Base-by-base conservation (phyloP, 2,329 filamentous ascomycete species). In the Neobulgaria alba region DNA sequence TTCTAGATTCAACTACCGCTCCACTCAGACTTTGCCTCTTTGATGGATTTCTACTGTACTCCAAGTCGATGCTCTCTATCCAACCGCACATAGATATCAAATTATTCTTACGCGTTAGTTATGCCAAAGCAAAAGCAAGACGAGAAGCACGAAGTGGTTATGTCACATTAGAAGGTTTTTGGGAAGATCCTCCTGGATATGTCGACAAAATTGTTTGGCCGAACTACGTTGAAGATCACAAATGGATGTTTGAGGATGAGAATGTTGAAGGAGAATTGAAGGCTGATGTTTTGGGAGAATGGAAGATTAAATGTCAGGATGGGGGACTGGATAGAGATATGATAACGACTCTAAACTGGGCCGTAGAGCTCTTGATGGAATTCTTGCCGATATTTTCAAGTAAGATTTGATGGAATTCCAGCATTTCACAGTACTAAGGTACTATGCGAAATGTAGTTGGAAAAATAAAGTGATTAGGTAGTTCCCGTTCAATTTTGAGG, bases 121-220 rank as follows among this genome's bases (percentile, higher is more conserved):
- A 81, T 44, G 66, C 65, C 10, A 73, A 65, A 30, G 81, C 81
- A 3, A 83, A 81, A 55, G 63, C 67, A 23, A 70, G 85, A 17
- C 67, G 85, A 20, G 77, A 83, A 57, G 77, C 77, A 0, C 67
- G 85, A 39, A 77, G 73, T 50, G 85, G 85, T 9, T 92, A 92
- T 60, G 83, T 87, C 20, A 90, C 85, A 3, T 63, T 83, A 4
- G 79, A 95, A 56, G 90, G 89, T 19, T 98, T 95, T 66, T 98
- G 92, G 92, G 73, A 80, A 42, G 92, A 98, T 61, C 92, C 92
- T 0, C 87, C 87, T 0, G 89, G 86, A 0, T 98, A 96, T 60
- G 88, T 96, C 29, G 89, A 96, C 60, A 76, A 84, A 59, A 75
- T 98, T 40, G 92, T 98, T 3, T 98, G 92, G 92, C 90, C 90